Evolutionary conservation across 2,329 filamentous ascomycete species (phyloP), one percentile per base, ranked within the genome.

Genomic region (Nothophoma quercina): DNA sequence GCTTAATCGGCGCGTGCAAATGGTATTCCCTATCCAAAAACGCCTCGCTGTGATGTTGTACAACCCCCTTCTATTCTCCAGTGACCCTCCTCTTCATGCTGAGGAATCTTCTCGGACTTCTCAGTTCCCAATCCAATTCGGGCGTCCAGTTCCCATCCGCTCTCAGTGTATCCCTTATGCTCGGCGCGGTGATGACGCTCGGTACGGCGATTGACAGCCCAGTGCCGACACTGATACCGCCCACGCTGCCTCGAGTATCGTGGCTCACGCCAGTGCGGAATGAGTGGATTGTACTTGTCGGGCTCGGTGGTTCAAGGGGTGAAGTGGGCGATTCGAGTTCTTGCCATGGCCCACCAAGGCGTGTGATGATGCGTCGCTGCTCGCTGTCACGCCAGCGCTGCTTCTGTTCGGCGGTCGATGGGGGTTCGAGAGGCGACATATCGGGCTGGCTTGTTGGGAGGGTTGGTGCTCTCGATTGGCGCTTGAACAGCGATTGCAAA

Each of bases 321-420:
- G 30, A 38, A 15, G 38, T 48, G 16, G 50, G 50, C 3, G 50
- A 53, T 4, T 38, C 38, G 32, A 53, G 50, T 39, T 48, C 38
- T 12, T 53, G 38, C 63, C 63, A 66, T 2, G 63, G 63, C 5
- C 63, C 63, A 8, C 63, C 63, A 1, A 66, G 40, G 9, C 62
- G 60, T 10, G 51, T 47, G 22, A 66, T 46, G 30, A 66, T 62
- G 21, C 62, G 62, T 26, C 40, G 36, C 43, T 64, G 56, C 46
- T 66, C 60, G n/a, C 56, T 61, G 33, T 56, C 50, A 39, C 62
- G 60, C 62, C 62, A 65, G 25, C 50, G 41, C 33, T 49, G 51
- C 8, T 58, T 62, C 22, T 55, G 60, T 13, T 58, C 52, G 9
- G 43, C 22, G 1, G 39, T 48, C 9, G 45, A 39, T 15, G 50